phyloP scores from a whole-genome alignment of 78 protist species.

The Dictyostelium citrinum region DNA sequence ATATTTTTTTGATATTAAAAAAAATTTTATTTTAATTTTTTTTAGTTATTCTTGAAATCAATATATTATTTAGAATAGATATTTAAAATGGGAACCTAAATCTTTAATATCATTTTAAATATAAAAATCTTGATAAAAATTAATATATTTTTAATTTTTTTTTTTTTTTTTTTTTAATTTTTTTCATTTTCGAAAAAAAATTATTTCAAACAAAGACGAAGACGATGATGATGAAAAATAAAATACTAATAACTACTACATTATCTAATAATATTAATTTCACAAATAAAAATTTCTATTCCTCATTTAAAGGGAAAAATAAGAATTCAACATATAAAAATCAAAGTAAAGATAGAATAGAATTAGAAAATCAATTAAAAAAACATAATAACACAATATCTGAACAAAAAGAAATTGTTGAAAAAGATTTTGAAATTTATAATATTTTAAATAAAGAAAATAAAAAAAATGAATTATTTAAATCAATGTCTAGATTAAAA shows the following conservation, averaged over 20 bases:
- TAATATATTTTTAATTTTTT: too few relatives aligned
- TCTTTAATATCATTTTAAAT: too few relatives aligned
- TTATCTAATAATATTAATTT: background rate
- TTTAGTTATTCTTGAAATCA: too few relatives aligned
- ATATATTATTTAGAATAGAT: too few relatives aligned
- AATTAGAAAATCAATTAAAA: background rate
- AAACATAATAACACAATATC: background rate
- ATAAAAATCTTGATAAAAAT: too few relatives aligned
- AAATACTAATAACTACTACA: background rate
- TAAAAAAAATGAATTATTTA: background rate
- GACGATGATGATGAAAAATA: background rate
- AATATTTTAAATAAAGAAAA: background rate
- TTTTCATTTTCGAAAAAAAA: background rate
- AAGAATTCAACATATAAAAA: background rate
- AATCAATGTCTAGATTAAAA: background rate
- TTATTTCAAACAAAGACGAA: background rate
- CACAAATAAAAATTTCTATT: background rate
- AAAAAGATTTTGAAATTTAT: background rate
- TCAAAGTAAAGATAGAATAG: background rate
- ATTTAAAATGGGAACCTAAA: too few relatives aligned
- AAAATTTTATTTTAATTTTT: too few relatives aligned
- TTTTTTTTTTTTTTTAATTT: background rate
- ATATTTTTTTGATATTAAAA: too few relatives aligned
- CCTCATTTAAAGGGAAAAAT: background rate
- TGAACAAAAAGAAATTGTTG: background rate